Evolutionary conservation across 148 eudicot species (phyloP).

Genomic region (Rhododendron vialii): DNA sequence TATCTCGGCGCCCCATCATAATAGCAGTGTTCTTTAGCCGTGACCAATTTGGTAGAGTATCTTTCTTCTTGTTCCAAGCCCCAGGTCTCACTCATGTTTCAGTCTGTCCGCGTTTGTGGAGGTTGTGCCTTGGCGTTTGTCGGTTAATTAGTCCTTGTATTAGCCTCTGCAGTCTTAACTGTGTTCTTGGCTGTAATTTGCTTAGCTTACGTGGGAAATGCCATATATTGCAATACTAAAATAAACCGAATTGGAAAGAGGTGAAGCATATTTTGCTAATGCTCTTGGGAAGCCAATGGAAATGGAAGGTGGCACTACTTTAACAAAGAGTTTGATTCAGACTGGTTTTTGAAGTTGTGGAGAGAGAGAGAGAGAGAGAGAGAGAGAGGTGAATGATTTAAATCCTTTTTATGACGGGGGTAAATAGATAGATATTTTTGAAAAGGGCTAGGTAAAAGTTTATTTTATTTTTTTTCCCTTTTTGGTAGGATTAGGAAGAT

Average conservation of each 20-base stretch:
- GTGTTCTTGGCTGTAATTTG: background rate
- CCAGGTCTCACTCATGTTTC: background rate
- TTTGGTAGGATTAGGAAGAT: too few species aligned
- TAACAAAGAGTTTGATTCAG: too few species aligned
- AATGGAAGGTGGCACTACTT: background rate
- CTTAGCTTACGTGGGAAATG: background rate
- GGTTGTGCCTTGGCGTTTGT: background rate
- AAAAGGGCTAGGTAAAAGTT: too few species aligned
- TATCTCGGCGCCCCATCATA: conserved; percentile 97
- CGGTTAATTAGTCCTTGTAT: background rate
- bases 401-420: too few species aligned
- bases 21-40: background rate
- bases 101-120: background rate
- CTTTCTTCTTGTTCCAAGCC: background rate
- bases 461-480: too few species aligned
- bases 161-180: background rate
- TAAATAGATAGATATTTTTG: too few species aligned
- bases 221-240: background rate
- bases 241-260: background rate
- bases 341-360: too few species aligned
- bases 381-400: too few species aligned
- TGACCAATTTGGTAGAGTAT: background rate
- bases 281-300: background rate
- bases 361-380: too few species aligned
- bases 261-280: background rate